A percentile compares a stretch with the other conserved stretches of the same genome.
phyloP scores from a whole-genome alignment of 169 alveolate genomes.

The Eimeria necatrix region DNA sequence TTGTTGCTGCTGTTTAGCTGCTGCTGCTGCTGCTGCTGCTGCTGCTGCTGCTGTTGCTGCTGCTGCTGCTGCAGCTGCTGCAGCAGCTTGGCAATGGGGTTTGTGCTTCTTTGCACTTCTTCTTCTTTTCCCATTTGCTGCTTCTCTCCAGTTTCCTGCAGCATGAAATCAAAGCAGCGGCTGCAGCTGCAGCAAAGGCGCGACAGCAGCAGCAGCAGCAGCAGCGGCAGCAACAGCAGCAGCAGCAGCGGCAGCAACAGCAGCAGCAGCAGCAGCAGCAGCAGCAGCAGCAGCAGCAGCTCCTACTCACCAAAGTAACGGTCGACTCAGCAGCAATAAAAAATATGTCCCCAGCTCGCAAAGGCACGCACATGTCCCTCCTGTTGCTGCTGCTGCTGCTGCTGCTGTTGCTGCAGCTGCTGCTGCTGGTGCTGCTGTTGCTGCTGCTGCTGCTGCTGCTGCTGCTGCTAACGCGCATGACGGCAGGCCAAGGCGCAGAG shows the following conservation, averaged over 20 bases:
- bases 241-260: background rate
- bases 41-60: background rate
- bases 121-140: too few relatives aligned
- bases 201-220: background rate
- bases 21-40: too few relatives aligned
- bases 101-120: background rate
- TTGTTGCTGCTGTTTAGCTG: background rate
- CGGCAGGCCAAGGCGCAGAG: background rate
- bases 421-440: too few relatives aligned
- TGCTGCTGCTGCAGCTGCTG: background rate
- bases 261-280: background rate
- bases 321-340: constrained; percentile 23
- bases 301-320: background rate
- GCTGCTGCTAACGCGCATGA: background rate
- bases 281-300: background rate
- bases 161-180: too few relatives aligned
- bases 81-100: background rate
- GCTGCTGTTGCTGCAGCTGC: too few relatives aligned
- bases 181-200: background rate
- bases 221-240: background rate
- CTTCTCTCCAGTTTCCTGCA: too few relatives aligned
- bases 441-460: too few relatives aligned
- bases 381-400: background rate
- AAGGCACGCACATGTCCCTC: background rate
- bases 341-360: constrained; percentile 1